These are phyloP conservation scores for Sarocladium brachiariae DNA, from an alignment of 2,329 filamentous ascomycete species.

Conservation along the genomic window DNA sequence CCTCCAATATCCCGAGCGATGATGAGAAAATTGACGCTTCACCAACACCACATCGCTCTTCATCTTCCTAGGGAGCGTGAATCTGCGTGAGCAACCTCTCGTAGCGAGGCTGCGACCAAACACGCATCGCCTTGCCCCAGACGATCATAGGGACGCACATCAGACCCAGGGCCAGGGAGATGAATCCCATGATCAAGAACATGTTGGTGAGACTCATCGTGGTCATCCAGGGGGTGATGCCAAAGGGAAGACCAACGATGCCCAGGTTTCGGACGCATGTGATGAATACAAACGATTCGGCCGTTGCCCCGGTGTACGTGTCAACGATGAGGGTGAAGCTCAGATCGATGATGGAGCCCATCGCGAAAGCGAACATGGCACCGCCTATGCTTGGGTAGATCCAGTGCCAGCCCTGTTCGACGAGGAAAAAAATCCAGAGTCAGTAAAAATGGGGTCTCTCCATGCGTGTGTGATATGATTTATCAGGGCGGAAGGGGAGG, in stretches of 20 bases:
- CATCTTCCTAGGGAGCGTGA: background rate
- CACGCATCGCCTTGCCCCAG: conserved; percentile 24
- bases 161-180: conserved; percentile 18
- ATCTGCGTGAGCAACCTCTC: background rate
- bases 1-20: too few relatives aligned
- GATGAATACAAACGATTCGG: conserved; percentile 23
- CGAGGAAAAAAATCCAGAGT: background rate
- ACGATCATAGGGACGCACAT: conserved; percentile 23
- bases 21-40: too few relatives aligned
- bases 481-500: background rate
- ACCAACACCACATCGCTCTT: too few relatives aligned
- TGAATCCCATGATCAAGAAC: conserved; percentile 19
- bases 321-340: conserved; percentile 29
- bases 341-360: conserved; percentile 31
- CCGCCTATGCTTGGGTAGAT: conserved; percentile 31
- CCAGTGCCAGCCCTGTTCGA: conserved; percentile 34
- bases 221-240: conserved; percentile 23
- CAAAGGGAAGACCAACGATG: conserved; percentile 22
- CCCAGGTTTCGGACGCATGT: conserved; percentile 25
- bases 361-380: conserved; percentile 29
- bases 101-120: background rate
- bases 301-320: conserved; percentile 23
- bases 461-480: too few relatives aligned
- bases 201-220: conserved; percentile 24
- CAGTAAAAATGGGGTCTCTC: too few relatives aligned